Conservation (phyloP, 805 yeast genomes). For the Nakazawaea anatomiae region DNA sequence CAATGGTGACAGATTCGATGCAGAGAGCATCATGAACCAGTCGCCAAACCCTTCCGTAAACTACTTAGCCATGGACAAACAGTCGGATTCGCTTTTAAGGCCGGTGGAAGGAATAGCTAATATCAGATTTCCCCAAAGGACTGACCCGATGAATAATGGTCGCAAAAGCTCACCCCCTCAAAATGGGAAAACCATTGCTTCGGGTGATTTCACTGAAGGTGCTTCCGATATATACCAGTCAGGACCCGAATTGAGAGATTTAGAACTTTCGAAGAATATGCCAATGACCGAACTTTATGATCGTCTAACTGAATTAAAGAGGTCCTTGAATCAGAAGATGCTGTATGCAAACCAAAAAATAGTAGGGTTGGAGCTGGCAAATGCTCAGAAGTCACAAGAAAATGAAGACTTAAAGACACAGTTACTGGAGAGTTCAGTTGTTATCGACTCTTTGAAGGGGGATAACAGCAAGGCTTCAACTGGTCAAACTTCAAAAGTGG, state of each 20-base stretch:
- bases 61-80: background rate
- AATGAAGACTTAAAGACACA: background rate
- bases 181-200: background rate
- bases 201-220: background rate
- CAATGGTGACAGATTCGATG: background rate
- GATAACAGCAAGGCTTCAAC: background rate
- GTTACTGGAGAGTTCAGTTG: background rate
- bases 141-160: background rate
- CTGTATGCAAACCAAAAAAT: conserved; percentile 6
- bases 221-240: background rate
- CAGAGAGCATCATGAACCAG: background rate
- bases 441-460: background rate
- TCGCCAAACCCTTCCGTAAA: background rate
- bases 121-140: background rate
- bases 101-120: background rate
- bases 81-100: background rate
- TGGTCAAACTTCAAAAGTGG: background rate
- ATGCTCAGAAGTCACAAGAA: background rate
- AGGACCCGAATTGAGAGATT: background rate
- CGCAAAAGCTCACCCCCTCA: background rate
- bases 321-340: conserved; percentile 9
- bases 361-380: conserved; percentile 1
- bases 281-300: conserved; percentile 1
- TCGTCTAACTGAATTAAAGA: conserved; percentile 4
- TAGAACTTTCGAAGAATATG: background rate